These are phyloP conservation scores for Neurospora pannonica DNA, from an alignment of 495 filamentous ascomycete species.

Conservation along the genomic window DNA sequence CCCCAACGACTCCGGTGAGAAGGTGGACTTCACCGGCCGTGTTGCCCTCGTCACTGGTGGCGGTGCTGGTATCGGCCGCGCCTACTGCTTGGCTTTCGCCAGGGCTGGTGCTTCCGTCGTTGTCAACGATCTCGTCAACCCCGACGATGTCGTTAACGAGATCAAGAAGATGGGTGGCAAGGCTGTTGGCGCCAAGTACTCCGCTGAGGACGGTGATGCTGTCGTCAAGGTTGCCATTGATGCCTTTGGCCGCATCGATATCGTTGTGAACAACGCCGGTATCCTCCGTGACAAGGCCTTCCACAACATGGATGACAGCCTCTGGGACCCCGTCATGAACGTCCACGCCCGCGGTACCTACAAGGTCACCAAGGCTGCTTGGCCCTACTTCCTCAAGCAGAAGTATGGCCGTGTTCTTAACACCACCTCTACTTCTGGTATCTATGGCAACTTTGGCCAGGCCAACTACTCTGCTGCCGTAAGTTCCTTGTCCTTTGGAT, in stretches of 20 bases:
- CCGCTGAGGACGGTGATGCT: conserved; percentile 84
- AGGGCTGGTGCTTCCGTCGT: conserved; percentile 84
- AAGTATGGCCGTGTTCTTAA: conserved; percentile 97
- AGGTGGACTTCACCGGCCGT: conserved; percentile 79
- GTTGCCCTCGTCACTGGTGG: conserved; percentile 91
- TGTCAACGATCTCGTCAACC: conserved; percentile 90
- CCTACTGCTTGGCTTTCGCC: conserved; percentile 86
- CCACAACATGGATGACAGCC: conserved; percentile 89
- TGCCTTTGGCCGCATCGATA: conserved; percentile 85
- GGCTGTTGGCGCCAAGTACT: conserved; percentile 88
- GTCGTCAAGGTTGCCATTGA: conserved; percentile 92
- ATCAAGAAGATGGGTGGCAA: conserved; percentile 85
- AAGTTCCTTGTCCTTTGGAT: conserved; percentile 23
- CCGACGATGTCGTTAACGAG: conserved; percentile 85
- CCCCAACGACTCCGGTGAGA: conserved; percentile 63
- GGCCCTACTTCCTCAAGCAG: conserved; percentile 97
- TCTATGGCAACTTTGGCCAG: conserved; percentile 98
- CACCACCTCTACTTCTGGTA: conserved; percentile 91
- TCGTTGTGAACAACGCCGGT: conserved; percentile 94
- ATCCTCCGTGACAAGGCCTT: conserved; percentile 98
- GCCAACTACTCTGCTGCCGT: conserved; percentile 93
- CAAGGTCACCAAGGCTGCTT: conserved; percentile 94
- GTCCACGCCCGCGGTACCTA: conserved; percentile 94
- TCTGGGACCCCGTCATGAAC: conserved; percentile 86
- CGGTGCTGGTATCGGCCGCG: conserved; percentile 85